These are phyloP conservation scores for Mucor circinelloides DNA, from an alignment of 371 early-diverging fungal genomes.

Conservation along the genomic window DNA sequence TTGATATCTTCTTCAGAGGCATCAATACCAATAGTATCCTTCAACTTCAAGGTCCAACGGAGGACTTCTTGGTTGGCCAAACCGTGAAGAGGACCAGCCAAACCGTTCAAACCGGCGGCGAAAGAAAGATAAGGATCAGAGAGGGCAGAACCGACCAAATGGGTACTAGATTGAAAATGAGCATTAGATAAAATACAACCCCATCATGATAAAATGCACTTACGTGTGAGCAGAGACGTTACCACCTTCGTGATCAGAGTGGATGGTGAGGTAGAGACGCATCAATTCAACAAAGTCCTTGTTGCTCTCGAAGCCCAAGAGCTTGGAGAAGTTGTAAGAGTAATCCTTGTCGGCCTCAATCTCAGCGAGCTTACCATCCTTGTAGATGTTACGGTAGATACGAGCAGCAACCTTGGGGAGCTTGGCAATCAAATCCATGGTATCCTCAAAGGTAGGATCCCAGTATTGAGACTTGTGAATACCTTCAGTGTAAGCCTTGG, in stretches of 20 bases:
- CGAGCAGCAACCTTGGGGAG: conserved; percentile 95
- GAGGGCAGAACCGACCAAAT: conserved; percentile 96
- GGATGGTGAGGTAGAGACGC: conserved; percentile 98
- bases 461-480: conserved; percentile 96
- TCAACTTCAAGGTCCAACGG: conserved; percentile 95
- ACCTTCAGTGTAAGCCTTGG: conserved; percentile 95
- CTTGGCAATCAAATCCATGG: conserved; percentile 98
- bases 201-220: conserved; percentile 12
- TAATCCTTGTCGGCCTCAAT: conserved; percentile 90
- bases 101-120: conserved; percentile 96
- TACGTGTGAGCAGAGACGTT: conserved; percentile 95
- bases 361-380: conserved; percentile 90
- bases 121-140: conserved; percentile 98
- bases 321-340: conserved; percentile 92
- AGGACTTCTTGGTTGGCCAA: conserved; percentile 99
- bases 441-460: conserved; percentile 96
- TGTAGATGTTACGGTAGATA: conserved; percentile 98
- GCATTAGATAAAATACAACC: background rate
- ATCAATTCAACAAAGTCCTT: conserved; percentile 94
- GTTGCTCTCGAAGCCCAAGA: conserved; percentile 90
- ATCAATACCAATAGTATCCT: conserved; percentile 81
- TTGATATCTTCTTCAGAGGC: conserved; percentile 93
- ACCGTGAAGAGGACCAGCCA: conserved; percentile 99
- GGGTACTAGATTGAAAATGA: conserved; percentile 54
- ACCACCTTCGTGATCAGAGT: conserved; percentile 99